A percentile compares a stretch with the other conserved stretches of the same genome.
phyloP scores from a whole-genome alignment of 768 basidiomycete genomes.

The Sporobolomyces roseus region DNA sequence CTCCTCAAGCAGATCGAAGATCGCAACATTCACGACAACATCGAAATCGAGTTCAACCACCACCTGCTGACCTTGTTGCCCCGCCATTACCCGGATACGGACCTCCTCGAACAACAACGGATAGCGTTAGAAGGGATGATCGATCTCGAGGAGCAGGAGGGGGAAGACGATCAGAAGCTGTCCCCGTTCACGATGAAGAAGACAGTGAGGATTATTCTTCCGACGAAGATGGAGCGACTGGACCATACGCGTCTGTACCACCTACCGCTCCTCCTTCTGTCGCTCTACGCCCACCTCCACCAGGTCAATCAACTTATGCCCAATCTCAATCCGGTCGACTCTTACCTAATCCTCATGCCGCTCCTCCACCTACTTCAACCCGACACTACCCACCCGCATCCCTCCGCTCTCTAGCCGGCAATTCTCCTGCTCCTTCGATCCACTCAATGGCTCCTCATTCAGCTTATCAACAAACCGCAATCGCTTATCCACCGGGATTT shows the following conservation, averaged over 20 bases:
- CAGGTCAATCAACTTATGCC: too few relatives aligned
- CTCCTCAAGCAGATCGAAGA: not conserved
- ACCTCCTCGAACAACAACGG: conserved; percentile 21
- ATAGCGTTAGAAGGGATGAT: not conserved
- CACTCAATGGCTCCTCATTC: not conserved
- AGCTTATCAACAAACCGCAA: not conserved
- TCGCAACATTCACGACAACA: not conserved
- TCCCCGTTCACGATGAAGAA: too few relatives aligned
- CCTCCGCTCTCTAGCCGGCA: not conserved
- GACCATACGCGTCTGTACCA: conserved; percentile 1
- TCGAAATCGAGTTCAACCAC: conserved; percentile 5
- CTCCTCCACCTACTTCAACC: too few relatives aligned
- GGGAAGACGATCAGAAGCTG: not conserved
- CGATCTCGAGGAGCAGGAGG: not conserved
- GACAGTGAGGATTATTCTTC: too few relatives aligned
- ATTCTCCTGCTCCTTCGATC: conserved; percentile 3
- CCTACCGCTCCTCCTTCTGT: not conserved
- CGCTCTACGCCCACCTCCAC: not conserved
- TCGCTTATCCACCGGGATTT: not conserved
- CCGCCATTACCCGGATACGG: conserved; percentile 38
- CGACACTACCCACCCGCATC: too few relatives aligned
- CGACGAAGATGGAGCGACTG: not conserved
- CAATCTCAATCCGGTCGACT: too few relatives aligned
- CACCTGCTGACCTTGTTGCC: conserved; percentile 19
- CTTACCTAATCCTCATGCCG: too few relatives aligned